phyloP scores from a whole-genome alignment of 2,329 filamentous ascomycete species.

The Xylaria sp. region DNA sequence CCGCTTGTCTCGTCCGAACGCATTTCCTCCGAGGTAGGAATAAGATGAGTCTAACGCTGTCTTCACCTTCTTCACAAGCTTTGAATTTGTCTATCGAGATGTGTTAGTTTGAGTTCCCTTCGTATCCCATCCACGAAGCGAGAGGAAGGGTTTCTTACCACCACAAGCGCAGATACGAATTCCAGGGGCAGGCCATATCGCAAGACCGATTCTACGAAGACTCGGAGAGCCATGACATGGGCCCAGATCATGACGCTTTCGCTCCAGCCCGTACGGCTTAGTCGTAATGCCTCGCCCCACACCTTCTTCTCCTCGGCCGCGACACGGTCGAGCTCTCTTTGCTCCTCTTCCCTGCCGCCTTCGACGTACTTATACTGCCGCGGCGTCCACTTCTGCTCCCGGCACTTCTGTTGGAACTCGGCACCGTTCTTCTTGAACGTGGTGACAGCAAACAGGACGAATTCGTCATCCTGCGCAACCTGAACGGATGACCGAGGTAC shows the following conservation, averaged over 20 bases:
- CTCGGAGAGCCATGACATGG: slow-evolving; percentile 84
- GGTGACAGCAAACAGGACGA: slow-evolving; percentile 83
- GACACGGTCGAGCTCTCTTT: slow-evolving; percentile 80
- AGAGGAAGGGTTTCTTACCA: slow-evolving; percentile 59
- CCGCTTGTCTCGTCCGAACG: slow-evolving; percentile 91
- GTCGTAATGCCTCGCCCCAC: slow-evolving; percentile 86
- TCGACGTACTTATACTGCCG: slow-evolving; percentile 92
- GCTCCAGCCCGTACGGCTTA: slow-evolving; percentile 91
- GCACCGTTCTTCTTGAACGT: slow-evolving; percentile 88
- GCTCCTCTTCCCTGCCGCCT: slow-evolving; percentile 86
- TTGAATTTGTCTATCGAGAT: slow-evolving; percentile 71
- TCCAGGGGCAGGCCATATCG: slow-evolving; percentile 90
- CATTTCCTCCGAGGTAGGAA: slow-evolving; percentile 92
- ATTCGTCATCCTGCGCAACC: slow-evolving; percentile 86
- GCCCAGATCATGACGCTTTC: slow-evolving; percentile 97
- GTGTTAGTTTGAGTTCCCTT: slow-evolving; percentile 3
- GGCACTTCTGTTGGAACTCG: slow-evolving; percentile 89
- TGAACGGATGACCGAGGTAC: slow-evolving; percentile 85
- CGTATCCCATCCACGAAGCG: neutral
- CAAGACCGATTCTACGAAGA: slow-evolving; percentile 98
- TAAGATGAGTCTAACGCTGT: slow-evolving; percentile 80
- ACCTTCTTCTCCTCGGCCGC: slow-evolving; percentile 86
- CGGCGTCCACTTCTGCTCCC: slow-evolving; percentile 93
- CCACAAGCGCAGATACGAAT: slow-evolving; percentile 81
- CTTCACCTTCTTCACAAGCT: slow-evolving; percentile 78